Conservation (phyloP, 2,329 filamentous ascomycete species). For the Blumeria hordei region DNA sequence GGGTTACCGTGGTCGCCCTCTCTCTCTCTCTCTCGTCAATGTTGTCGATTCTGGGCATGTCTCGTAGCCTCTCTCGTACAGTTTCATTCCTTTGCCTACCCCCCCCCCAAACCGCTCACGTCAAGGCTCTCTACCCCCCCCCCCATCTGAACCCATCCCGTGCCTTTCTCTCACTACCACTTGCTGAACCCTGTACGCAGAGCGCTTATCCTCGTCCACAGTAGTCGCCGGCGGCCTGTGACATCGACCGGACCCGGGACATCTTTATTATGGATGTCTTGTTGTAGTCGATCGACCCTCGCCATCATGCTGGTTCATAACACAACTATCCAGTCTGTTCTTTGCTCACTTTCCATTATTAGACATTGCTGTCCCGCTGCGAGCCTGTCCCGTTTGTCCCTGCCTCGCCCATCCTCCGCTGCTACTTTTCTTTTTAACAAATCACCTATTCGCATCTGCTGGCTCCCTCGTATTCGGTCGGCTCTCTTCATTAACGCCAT, state of each 20-base stretch:
- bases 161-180: background rate
- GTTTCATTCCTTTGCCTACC: no score
- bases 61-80: no score
- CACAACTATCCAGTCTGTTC: background rate
- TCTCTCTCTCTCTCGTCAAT: no score
- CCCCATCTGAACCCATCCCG: background rate
- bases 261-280: conserved; percentile 8
- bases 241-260: conserved; percentile 13
- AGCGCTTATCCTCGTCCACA: background rate
- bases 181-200: background rate
- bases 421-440: no score
- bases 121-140: no score
- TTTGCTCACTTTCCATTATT: background rate
- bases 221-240: conserved; percentile 8
- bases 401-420: conserved; percentile 2
- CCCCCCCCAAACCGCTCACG: no score
- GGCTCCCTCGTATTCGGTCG: no score
- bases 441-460: no score
- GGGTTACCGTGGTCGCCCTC: no score
- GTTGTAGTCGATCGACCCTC: conserved; percentile 3
- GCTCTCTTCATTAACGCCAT: no score
- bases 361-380: background rate
- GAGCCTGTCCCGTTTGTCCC: conserved; percentile 3
- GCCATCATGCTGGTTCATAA: conserved; percentile 5
- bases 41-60: no score